These are phyloP conservation scores for Sparassis latifolia DNA, from an alignment of 1,284 basidiomycete species.

Conservation along the genomic window DNA sequence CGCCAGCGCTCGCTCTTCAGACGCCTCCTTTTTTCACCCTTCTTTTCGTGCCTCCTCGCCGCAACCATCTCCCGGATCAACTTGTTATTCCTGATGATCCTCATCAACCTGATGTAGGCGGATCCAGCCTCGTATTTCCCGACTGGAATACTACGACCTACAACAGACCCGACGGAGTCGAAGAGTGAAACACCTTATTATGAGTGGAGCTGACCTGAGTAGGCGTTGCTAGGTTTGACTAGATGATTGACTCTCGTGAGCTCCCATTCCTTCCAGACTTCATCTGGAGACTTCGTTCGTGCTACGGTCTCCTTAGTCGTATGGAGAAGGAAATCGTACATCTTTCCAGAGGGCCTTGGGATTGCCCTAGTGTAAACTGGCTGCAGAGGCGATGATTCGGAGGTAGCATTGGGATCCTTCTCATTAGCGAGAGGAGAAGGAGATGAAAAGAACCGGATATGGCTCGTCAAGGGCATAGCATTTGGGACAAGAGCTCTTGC, in stretches of 20 bases:
- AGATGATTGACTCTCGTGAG: slow-evolving; percentile 7
- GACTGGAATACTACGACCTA: slow-evolving; percentile 48
- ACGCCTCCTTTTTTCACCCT: slow-evolving; percentile 59
- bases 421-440: neutral
- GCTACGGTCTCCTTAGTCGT: neutral
- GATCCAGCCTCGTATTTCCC: slow-evolving; percentile 28
- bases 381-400: too few relatives aligned
- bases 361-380: too few relatives aligned
- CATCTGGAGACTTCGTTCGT: slow-evolving; percentile 6
- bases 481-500: neutral
- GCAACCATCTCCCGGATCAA: slow-evolving; percentile 45
- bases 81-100: slow-evolving; percentile 49
- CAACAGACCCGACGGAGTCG: neutral
- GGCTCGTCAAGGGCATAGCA: too few relatives aligned
- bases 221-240: slow-evolving; percentile 14
- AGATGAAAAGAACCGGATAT: neutral
- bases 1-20: slow-evolving; percentile 62
- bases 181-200: slow-evolving; percentile 5
- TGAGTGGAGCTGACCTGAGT: slow-evolving; percentile 16
- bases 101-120: slow-evolving; percentile 44
- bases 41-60: slow-evolving; percentile 64
- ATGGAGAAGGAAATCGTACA: neutral
- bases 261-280: slow-evolving; percentile 14
- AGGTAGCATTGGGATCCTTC: too few relatives aligned
- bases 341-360: neutral